Evolutionary conservation across 345 rosid species (phyloP), one percentile per base, ranked within the genome.

Genomic region (Salix brachista): DNA sequence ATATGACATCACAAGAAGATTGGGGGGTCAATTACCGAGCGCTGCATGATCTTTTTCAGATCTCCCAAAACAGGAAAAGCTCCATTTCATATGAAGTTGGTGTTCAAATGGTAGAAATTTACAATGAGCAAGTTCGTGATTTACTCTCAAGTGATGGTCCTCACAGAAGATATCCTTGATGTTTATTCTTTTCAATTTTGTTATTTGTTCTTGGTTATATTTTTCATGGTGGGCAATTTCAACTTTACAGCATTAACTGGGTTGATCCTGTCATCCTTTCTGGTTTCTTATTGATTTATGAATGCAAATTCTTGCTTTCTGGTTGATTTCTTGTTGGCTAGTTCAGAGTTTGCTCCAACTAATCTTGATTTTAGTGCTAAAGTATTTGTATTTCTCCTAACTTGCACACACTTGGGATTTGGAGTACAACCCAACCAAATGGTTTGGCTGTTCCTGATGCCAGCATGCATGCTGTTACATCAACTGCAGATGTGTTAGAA

Each of bases 11-110:
- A 39, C 83, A 83, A 83, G 96, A 91, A 87, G 94, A 92, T 26
- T 93, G 99, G 99, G 99, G 99, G 68, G 99, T 96, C 78, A 96
- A 96, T 69, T 96, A 88, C 75, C 87, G 98, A 80, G 99, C 99
- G 36, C 48, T 96, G 16, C 89, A 96, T 79, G 99, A 96, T 85
- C 96, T 96, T 79, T 96, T 96, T 85, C 89, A 90, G 67, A 86
- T 93, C 80, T 90, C 98, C 36, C 90, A 92, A 68, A 84, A 75
- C 67, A 84, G 99, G 87, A 84, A 83, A 82, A 82, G 79, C 82
- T 87, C 97, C 74, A 84, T 92, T 71, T 17, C 76, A 36, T 96
- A 96, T 84, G 98, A 96, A 86, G 89, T 96, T 80, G 96, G 94
- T 67, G 98, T 96, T 75, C 99, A 96, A 79, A 96, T 96, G 98